Conservation (phyloP, 2,329 filamentous ascomycete genomes). For the Sporothrix globosa region DNA sequence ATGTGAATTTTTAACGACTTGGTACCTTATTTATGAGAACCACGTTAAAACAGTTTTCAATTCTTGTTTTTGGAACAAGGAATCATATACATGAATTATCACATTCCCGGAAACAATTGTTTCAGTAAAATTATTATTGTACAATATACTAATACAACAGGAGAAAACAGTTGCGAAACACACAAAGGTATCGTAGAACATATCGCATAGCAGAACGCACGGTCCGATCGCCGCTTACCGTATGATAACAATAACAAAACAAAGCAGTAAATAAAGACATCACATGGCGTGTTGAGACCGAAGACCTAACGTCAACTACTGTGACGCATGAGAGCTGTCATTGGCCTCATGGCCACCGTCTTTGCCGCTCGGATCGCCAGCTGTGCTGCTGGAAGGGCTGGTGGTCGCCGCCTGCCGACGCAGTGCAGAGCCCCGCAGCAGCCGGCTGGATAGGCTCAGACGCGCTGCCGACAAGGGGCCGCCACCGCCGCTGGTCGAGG, state of each 20-base stretch:
- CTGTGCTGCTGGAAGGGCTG: not conserved
- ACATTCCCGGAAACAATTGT: too few species aligned
- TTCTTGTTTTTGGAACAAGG: too few species aligned
- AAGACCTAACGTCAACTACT: not conserved
- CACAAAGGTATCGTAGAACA: conserved; percentile 21
- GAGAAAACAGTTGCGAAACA: not conserved
- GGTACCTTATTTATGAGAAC: too few species aligned
- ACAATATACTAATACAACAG: conserved; percentile 6
- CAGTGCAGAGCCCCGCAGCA: conserved; percentile 39
- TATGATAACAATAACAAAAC: not conserved
- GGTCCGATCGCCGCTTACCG: not conserved
- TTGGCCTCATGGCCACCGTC: not conserved
- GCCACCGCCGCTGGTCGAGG: not conserved
- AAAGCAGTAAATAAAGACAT: not conserved
- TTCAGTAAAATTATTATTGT: not conserved
- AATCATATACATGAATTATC: too few species aligned
- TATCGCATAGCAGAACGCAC: not conserved
- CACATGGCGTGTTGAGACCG: too few species aligned
- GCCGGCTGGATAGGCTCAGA: conserved; percentile 55
- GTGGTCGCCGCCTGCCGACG: conserved; percentile 18
- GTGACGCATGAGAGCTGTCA: conserved; percentile 10
- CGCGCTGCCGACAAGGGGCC: conserved; percentile 49
- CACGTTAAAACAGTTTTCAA: too few species aligned
- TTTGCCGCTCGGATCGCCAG: not conserved
- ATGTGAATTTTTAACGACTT: too few species aligned